Conservation (phyloP, 495 filamentous ascomycete genomes). For the Aspergillus hancockii region DNA sequence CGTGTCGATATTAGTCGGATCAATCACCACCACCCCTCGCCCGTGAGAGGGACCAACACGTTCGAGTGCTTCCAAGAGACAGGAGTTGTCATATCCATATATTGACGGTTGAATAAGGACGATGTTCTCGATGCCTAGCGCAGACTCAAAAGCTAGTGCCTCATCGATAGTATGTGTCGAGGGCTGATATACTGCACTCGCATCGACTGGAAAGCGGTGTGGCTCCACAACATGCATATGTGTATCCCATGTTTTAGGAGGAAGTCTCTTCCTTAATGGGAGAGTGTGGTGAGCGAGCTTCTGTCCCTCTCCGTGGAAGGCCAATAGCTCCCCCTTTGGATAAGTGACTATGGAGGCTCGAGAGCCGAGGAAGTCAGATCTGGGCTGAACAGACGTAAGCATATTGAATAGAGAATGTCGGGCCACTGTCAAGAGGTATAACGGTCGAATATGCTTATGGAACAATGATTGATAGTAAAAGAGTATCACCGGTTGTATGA, state of each 20-base stretch:
- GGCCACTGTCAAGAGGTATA: background rate
- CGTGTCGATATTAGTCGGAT: conserved; percentile 35
- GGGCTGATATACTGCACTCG: conserved; percentile 40
- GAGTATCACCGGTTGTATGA: background rate
- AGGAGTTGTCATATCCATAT: conserved; percentile 56
- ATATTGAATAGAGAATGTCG: conserved; percentile 7
- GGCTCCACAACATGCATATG: conserved; percentile 57
- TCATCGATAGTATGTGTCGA: conserved; percentile 39
- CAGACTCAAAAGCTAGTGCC: conserved; percentile 41
- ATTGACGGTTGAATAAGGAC: conserved; percentile 54
- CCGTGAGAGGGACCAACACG: conserved; percentile 42
- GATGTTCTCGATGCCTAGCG: conserved; percentile 41
- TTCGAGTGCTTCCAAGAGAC: conserved; percentile 46
- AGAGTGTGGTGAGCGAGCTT: conserved; percentile 5
- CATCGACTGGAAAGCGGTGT: conserved; percentile 35
- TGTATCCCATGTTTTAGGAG: conserved; percentile 48
- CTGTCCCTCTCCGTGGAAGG: conserved; percentile 18
- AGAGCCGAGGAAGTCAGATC: conserved; percentile 2
- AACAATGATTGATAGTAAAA: background rate
- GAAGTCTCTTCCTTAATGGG: conserved; percentile 32
- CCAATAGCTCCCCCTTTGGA: conserved; percentile 9
- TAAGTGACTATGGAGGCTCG: conserved; percentile 19
- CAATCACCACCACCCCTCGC: conserved; percentile 52
- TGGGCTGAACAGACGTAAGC: conserved; percentile 19
- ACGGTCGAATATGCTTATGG: background rate